Base-by-base conservation (phyloP, 345 rosid species). In the Raphanus raphanistrum region DNA sequence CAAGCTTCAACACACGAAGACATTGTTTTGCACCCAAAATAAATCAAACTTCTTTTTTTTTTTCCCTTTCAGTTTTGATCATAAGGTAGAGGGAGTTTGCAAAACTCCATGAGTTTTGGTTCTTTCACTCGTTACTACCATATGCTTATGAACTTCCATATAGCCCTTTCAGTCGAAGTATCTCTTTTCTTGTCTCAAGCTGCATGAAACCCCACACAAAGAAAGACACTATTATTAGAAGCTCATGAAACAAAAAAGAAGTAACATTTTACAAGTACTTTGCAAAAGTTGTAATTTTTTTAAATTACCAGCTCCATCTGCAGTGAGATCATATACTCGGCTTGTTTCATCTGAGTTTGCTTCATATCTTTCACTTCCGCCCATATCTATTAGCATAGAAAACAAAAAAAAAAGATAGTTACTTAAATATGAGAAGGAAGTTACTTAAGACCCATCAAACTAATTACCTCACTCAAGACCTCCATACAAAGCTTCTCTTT, bases 271-370 rank as follows among this genome's bases (percentile, higher is more conserved):
- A 8, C 9, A 9, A 66, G 15, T 55, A 66, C n/a, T n/a, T 41
- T 29, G 11, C 9, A 48, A 48, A 48, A 48, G 55, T 48, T 26
- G 3, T n/a, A 13, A 12, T 45, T 45, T 43, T 13, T 48, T 72
- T n/a, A n/a, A n/a, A 21, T 21, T 21, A 89, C 93, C 91, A 85
- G 85, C 29, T 89, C 86, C 68, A 79, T 75, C 81, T 89, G 86
- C 80, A 89, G 66, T 4, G 55, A 50, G 45, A 64, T 67, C 63
- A 85, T 69, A 63, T 74, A 82, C 72, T 73, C 71, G 62, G 12
- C 75, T 80, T 89, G 91, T 66, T 82, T 29, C 28, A 33, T 32
- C 70, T 81, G 86, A 78, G 82, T 78, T 41, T 36, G 35, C 84
- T 77, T 85, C 77, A 89, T 77, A 43, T 77, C 86, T 75, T 68